Evolutionary conservation across 768 basidiomycete genomes (phyloP).

Genomic region (Calocybe gangraenosa): DNA sequence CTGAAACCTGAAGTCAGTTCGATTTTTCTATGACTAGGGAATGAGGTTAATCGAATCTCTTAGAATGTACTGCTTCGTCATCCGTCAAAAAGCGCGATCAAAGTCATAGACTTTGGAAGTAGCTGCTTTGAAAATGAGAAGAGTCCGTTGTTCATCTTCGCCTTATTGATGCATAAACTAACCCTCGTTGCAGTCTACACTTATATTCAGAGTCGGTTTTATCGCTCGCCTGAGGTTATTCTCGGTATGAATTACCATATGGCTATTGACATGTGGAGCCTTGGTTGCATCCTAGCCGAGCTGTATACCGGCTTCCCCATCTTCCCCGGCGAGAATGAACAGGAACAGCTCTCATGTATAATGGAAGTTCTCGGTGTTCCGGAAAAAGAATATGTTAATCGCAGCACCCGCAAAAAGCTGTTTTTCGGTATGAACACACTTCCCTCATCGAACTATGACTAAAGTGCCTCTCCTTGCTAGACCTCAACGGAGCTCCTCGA

Average conservation of each 20-base stretch:
- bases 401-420: constrained; percentile 87
- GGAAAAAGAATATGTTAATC: constrained; percentile 92
- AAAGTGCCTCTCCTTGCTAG: constrained; percentile 35
- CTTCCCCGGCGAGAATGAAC: constrained; percentile 98
- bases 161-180: neutral
- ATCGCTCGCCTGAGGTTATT: constrained; percentile 99
- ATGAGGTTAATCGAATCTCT: constrained; percentile 1
- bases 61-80: constrained; percentile 94
- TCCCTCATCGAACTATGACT: constrained; percentile 1
- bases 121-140: constrained; percentile 99
- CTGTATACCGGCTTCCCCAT: constrained; percentile 97
- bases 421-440: constrained; percentile 77
- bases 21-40: neutral
- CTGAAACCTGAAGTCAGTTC: constrained; percentile 89
- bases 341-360: constrained; percentile 96
- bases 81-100: constrained; percentile 93
- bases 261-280: constrained; percentile 99
- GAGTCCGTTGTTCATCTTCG: constrained; percentile 50
- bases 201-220: constrained; percentile 99
- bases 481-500: constrained; percentile 88
- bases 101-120: constrained; percentile 98
- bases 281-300: constrained; percentile 97
- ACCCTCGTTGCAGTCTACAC: constrained; percentile 76
- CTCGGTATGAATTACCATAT: constrained; percentile 99
- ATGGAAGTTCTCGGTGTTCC: constrained; percentile 98